A percentile compares a stretch with the other conserved stretches of the same genome.
Conservation (phyloP, 2,329 filamentous ascomycete species). For the Nannizziopsis arthrosporioides region DNA sequence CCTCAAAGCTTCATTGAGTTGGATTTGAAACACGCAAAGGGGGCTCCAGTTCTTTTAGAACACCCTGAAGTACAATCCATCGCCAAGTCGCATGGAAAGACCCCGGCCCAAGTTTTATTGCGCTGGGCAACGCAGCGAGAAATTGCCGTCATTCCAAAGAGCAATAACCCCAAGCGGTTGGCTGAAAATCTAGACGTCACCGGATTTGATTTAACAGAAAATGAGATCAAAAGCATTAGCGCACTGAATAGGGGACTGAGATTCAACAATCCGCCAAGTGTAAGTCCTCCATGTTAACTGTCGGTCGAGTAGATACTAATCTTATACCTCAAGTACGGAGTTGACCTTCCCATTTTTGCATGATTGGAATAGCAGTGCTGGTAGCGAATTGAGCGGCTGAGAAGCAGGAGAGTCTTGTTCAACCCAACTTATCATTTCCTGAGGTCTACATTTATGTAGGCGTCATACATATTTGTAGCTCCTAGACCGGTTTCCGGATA, state of each 20-base stretch:
- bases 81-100: conserved; percentile 58
- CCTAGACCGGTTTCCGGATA: no score
- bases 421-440: no score
- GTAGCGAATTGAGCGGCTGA: no score
- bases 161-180: conserved; percentile 46
- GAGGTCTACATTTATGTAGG: no score
- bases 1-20: conserved; percentile 69
- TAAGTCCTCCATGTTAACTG: conserved; percentile 21
- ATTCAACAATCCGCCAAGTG: conserved; percentile 66
- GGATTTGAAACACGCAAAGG: conserved; percentile 55
- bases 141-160: conserved; percentile 74
- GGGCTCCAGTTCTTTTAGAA: conserved; percentile 58
- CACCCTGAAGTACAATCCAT: conserved; percentile 53
- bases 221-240: conserved; percentile 56
- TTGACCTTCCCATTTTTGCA: conserved; percentile 43
- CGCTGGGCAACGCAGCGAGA: conserved; percentile 78
- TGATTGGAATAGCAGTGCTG: background rate
- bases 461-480: no score
- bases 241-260: conserved; percentile 54
- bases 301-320: background rate
- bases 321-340: conserved; percentile 34
- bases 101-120: conserved; percentile 68
- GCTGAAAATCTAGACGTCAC: conserved; percentile 56
- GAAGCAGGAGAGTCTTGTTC: no score
- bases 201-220: conserved; percentile 52